Percentiles rank a stretch among this genome's conserved stretches.
Conservation (phyloP, 2,329 filamentous ascomycete species). For the Neofusicoccum parvum region DNA sequence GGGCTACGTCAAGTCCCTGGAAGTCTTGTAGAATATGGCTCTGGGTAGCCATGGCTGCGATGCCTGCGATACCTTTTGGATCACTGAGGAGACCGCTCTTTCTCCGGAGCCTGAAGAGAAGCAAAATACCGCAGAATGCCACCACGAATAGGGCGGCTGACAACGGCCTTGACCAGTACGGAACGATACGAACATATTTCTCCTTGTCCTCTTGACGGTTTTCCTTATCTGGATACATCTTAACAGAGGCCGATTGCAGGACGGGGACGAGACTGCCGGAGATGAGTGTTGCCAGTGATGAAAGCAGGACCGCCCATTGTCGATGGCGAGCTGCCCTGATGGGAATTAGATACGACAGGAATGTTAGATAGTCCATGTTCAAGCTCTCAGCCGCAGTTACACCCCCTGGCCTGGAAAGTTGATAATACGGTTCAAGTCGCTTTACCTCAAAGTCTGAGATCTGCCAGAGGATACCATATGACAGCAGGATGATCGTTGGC, state of each 20-base stretch:
- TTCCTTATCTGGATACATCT: constrained; percentile 57
- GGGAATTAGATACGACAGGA: constrained; percentile 66
- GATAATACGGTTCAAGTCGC: constrained; percentile 54
- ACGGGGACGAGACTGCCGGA: constrained; percentile 71
- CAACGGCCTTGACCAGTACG: constrained; percentile 63
- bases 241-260: constrained; percentile 64
- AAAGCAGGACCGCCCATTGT: constrained; percentile 70
- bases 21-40: constrained; percentile 76
- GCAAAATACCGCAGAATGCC: constrained; percentile 57
- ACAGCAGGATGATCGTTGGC: constrained; percentile 49
- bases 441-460: constrained; percentile 55
- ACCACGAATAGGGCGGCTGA: constrained; percentile 60
- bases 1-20: constrained; percentile 69
- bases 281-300: constrained; percentile 65
- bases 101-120: constrained; percentile 64
- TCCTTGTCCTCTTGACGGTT: constrained; percentile 47
- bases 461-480: constrained; percentile 53
- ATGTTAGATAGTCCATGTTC: constrained; percentile 74
- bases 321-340: constrained; percentile 62
- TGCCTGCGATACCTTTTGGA: constrained; percentile 71
- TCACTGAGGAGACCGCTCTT: constrained; percentile 68
- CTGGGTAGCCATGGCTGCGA: constrained; percentile 74
- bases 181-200: constrained; percentile 61
- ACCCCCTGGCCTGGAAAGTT: constrained; percentile 38
- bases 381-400: constrained; percentile 55